These are phyloP conservation scores for Hordeum vulgare DNA, from an alignment of 176 grass and related monocot genomes.

Conservation along the genomic window MorexV3_pseudomolecules_assembly NC_058520.1:474013430-474013929, in stretches of 20 bases:
- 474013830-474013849: neutral
- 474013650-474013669: neutral
- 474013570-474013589: too few relatives aligned
- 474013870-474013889: neutral
- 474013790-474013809: neutral
- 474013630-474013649: neutral
- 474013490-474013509: too few relatives aligned
- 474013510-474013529: too few relatives aligned
- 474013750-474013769: neutral
- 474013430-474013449: neutral
- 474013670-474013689: slow-evolving; percentile 6
- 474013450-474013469: too few relatives aligned
- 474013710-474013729: neutral
- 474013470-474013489: too few relatives aligned
- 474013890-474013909: neutral
- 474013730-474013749: neutral
- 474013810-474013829: slow-evolving; percentile 1
- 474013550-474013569: too few relatives aligned
- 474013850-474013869: neutral
- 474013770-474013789: neutral
- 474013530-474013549: too few relatives aligned
- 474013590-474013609: too few relatives aligned
- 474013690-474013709: neutral
- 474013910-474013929: neutral
- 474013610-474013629: slow-evolving; percentile 3